Conservation (phyloP, 306 rosid species). For the Cucumis sativus region DNA sequence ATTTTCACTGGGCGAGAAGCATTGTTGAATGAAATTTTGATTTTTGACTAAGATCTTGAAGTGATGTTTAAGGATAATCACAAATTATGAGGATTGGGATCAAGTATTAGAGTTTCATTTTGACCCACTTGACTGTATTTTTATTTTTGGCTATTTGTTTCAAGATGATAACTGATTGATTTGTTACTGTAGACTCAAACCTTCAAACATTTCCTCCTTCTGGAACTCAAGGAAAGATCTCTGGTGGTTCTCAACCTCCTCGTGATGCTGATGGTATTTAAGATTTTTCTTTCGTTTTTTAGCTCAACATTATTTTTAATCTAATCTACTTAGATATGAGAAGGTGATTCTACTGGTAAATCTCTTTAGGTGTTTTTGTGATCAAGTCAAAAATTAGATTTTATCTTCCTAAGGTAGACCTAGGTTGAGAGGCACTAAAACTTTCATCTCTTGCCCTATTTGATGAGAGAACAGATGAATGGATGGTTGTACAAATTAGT, state of each 20-base stretch:
- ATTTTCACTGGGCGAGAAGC: not conserved
- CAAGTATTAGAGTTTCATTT: not conserved
- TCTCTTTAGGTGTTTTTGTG: not conserved
- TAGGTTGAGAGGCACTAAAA: not conserved
- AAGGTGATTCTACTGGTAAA: not conserved
- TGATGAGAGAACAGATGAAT: not conserved
- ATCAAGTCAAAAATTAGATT: not conserved
- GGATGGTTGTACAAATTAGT: not conserved
- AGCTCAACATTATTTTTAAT: not conserved
- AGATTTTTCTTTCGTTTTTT: not conserved
- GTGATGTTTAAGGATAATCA: not conserved
- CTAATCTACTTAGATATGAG: not conserved
- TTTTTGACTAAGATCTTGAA: not conserved
- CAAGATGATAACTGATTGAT: not conserved
- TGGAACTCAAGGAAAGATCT: constrained; percentile 60
- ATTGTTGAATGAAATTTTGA: not conserved
- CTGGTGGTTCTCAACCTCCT: constrained; percentile 68
- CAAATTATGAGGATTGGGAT: not conserved
- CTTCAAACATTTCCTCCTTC: constrained; percentile 95
- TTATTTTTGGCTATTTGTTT: not conserved
- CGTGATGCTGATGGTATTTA: constrained; percentile 74
- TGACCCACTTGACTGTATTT: not conserved
- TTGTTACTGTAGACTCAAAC: constrained; percentile 49
- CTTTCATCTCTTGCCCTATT: not conserved
- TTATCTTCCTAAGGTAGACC: not conserved